A percentile compares a stretch with the other conserved stretches of the same genome.
Conservation (phyloP, 1,284 basidiomycete genomes). For the Cutaneotrichosporon curvatum region DNA sequence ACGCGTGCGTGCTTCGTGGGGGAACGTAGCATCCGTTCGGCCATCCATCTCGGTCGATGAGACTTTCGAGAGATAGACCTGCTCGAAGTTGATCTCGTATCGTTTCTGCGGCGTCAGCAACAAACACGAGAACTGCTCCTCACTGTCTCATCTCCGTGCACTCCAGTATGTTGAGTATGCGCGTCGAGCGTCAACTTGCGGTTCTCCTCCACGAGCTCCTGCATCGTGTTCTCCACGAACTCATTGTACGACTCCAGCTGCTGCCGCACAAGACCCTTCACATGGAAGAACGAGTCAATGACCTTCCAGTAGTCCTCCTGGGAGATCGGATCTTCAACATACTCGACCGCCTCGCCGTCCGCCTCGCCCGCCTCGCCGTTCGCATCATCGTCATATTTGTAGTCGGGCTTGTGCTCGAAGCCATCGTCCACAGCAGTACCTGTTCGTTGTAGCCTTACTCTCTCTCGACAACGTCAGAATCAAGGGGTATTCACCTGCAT, state of each 20-base stretch:
- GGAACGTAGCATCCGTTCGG: slow-evolving; percentile 84
- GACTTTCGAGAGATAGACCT: slow-evolving; percentile 92
- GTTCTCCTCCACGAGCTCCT: slow-evolving; percentile 96
- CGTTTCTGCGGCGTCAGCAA: slow-evolving; percentile 56
- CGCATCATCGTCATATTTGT: slow-evolving; percentile 22
- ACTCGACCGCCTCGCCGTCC: slow-evolving; percentile 15
- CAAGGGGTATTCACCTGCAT: slow-evolving; percentile 44
- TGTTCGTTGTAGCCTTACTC: slow-evolving; percentile 23
- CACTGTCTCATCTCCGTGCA: slow-evolving; percentile 61
- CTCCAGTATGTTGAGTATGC: slow-evolving; percentile 87
- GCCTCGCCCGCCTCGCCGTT: slow-evolving; percentile 43
- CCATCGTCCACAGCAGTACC: slow-evolving; percentile 23
- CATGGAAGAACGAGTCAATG: slow-evolving; percentile 92
- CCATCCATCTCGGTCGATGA: slow-evolving; percentile 95
- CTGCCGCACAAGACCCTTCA: slow-evolving; percentile 95
- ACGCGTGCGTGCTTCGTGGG: slow-evolving; percentile 91
- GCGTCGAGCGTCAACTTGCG: slow-evolving; percentile 91
- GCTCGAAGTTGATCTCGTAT: slow-evolving; percentile 95
- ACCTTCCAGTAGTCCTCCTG: slow-evolving; percentile 94
- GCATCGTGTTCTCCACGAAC: slow-evolving; percentile 99
- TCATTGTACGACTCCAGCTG: slow-evolving; percentile 99
- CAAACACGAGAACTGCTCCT: slow-evolving; percentile 20
- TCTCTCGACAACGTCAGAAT: slow-evolving; percentile 7
- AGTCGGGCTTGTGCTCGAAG: slow-evolving; percentile 31
- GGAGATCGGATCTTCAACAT: slow-evolving; percentile 62